Conservation (phyloP, 2,329 filamentous ascomycete species). For the Colletotrichum sojae region DNA sequence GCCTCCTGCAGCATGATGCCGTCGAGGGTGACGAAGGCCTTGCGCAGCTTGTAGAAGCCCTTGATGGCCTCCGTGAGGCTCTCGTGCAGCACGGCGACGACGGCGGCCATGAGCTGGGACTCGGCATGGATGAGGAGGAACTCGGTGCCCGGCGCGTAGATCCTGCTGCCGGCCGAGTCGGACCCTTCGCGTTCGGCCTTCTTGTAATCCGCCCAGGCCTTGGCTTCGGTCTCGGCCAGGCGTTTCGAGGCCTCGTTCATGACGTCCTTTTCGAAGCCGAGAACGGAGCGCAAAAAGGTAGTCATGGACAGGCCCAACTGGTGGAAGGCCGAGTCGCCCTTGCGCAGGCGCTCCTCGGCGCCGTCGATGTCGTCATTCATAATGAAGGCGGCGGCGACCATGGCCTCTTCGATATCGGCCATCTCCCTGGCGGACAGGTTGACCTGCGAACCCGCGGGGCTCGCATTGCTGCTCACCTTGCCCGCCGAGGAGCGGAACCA, state of each 20-base stretch:
- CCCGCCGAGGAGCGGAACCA: slow-evolving; percentile 65
- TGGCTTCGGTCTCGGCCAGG: slow-evolving; percentile 81
- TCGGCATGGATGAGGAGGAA: slow-evolving; percentile 88
- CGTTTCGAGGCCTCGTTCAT: slow-evolving; percentile 85
- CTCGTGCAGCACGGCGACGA: slow-evolving; percentile 92
- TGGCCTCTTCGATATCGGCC: slow-evolving; percentile 71
- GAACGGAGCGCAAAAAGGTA: slow-evolving; percentile 85
- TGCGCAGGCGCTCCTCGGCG: slow-evolving; percentile 80
- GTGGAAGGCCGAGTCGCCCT: slow-evolving; percentile 89
- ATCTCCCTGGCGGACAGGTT: slow-evolving; percentile 60
- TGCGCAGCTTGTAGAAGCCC: slow-evolving; percentile 92
- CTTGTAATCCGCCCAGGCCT: slow-evolving; percentile 82
- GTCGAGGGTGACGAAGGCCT: slow-evolving; percentile 88
- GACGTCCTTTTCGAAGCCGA: slow-evolving; percentile 92
- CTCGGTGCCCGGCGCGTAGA: slow-evolving; percentile 89
- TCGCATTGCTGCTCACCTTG: slow-evolving; percentile 51
- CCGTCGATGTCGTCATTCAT: slow-evolving; percentile 92
- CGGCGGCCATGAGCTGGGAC: slow-evolving; percentile 89
- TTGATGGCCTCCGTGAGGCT: slow-evolving; percentile 91
- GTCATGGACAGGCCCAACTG: slow-evolving; percentile 85
- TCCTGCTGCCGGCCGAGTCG: slow-evolving; percentile 48
- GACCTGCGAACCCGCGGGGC: slow-evolving; percentile 47
- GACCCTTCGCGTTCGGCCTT: slow-evolving; percentile 68
- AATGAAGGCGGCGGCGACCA: slow-evolving; percentile 78
- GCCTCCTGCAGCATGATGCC: slow-evolving; percentile 82